Evolutionary conservation across 495 filamentous ascomycete genomes (phyloP).

Genomic region (Cladorrhinum samala): DNA sequence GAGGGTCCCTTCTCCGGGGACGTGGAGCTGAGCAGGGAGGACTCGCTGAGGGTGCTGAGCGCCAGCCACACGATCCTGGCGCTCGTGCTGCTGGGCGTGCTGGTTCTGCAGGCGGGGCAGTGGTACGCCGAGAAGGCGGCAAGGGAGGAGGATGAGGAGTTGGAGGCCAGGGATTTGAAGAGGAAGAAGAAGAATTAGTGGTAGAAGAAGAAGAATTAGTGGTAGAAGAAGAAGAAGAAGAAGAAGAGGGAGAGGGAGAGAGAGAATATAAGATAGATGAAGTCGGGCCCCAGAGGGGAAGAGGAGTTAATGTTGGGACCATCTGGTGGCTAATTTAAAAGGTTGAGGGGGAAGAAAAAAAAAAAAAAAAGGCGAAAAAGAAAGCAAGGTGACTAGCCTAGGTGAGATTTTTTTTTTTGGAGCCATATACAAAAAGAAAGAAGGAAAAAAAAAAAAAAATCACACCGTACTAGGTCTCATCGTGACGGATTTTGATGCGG

Average conservation of each 20-base stretch:
- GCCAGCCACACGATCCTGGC: constrained; percentile 95
- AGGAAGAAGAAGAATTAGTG: constrained; percentile 51
- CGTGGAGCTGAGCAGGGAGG: constrained; percentile 62
- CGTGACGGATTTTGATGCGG: too few relatives aligned
- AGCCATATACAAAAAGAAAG: too few relatives aligned
- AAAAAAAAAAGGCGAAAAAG: too few relatives aligned
- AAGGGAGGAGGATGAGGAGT: constrained; percentile 55
- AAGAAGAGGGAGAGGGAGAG: constrained; percentile 7
- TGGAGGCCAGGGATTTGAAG: neutral
- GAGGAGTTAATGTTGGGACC: too few relatives aligned
- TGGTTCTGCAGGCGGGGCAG: constrained; percentile 93
- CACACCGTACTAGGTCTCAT: too few relatives aligned
- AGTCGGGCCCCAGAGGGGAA: too few relatives aligned
- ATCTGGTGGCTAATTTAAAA: too few relatives aligned
- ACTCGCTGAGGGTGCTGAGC: constrained; percentile 82
- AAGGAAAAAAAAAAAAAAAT: too few relatives aligned
- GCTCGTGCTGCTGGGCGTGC: constrained; percentile 79
- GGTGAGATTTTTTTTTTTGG: too few relatives aligned
- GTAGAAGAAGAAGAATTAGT: constrained; percentile 40
- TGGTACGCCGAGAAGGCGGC: constrained; percentile 98
- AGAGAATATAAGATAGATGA: too few relatives aligned
- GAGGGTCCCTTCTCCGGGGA: constrained; percentile 36
- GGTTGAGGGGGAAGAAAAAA: too few relatives aligned
- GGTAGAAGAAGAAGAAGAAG: constrained; percentile 1
- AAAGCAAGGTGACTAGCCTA: too few relatives aligned